These are phyloP conservation scores for Sclerotiophoma versabilis DNA, from an alignment of 2,329 filamentous ascomycete species.

Conservation along the genomic window DNA sequence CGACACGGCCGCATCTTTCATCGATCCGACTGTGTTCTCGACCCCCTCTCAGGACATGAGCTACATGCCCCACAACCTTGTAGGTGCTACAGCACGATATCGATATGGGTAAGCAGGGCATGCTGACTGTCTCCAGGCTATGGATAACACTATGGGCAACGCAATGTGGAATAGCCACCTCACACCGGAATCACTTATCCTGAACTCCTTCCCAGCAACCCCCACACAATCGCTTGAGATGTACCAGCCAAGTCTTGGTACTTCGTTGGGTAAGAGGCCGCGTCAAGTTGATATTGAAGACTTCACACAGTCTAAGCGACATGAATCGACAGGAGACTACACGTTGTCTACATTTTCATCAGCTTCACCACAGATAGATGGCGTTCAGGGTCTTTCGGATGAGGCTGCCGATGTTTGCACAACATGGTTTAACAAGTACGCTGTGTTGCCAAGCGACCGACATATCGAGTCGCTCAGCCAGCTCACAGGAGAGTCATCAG, in stretches of 20 bases:
- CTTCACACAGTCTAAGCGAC: constrained; percentile 44
- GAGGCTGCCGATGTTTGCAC: constrained; percentile 49
- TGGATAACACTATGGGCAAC: constrained; percentile 45
- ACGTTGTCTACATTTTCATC: constrained; percentile 35
- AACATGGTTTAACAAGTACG: constrained; percentile 49
- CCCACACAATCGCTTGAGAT: constrained; percentile 39
- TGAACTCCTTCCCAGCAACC: constrained; percentile 36
- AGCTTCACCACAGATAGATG: constrained; percentile 24
- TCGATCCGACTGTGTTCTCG: constrained; percentile 30
- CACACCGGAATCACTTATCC: constrained; percentile 25
- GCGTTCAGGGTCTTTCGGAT: constrained; percentile 36
- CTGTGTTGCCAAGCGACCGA: constrained; percentile 45
- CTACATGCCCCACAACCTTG: constrained; percentile 40
- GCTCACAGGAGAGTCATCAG: constrained; percentile 43
- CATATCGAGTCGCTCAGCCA: constrained; percentile 48
- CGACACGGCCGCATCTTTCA: constrained; percentile 37
- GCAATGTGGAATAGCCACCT: constrained; percentile 37
- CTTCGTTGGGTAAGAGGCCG: constrained; percentile 39
- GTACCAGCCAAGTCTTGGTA: constrained; percentile 25
- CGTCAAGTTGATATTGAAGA: constrained; percentile 41
- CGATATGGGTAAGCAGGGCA: not conserved
- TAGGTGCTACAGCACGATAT: constrained; percentile 24
- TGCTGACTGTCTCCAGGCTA: constrained; percentile 25
- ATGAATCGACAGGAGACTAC: constrained; percentile 34
- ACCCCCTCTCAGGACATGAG: constrained; percentile 28